Conservation (phyloP, 805 yeast species). For the Candida parachauliodes region DNA sequence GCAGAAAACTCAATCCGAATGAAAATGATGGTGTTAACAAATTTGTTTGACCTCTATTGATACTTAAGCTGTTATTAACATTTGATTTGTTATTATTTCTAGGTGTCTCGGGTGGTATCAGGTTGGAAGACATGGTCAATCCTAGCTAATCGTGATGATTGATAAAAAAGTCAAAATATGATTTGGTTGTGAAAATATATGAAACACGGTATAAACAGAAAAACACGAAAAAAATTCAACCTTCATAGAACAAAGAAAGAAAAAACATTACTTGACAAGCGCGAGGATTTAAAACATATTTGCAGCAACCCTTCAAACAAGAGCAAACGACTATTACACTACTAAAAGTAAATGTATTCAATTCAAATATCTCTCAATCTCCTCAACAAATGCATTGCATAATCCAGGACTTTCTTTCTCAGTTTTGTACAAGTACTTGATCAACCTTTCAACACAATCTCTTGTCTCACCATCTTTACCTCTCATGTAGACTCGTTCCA, state of each 20-base stretch:
- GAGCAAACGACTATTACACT: no score
- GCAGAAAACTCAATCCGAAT: slow-evolving; percentile 40
- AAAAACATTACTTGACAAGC: slow-evolving; percentile 4
- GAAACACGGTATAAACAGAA: slow-evolving; percentile 1
- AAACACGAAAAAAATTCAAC: background rate
- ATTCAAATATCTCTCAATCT: slow-evolving; percentile 28
- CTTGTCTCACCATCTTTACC: slow-evolving; percentile 51
- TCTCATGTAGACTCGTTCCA: slow-evolving; percentile 47
- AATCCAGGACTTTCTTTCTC: slow-evolving; percentile 62
- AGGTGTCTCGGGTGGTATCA: slow-evolving; percentile 12
- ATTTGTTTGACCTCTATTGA: slow-evolving; percentile 1
- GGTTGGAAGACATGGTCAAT: slow-evolving; percentile 1
- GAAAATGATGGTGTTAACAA: slow-evolving; percentile 31
- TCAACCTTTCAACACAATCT: slow-evolving; percentile 41
- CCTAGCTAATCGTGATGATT: no score
- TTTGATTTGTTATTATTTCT: slow-evolving; percentile 4
- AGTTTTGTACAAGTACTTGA: slow-evolving; percentile 35
- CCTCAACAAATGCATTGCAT: slow-evolving; percentile 64
- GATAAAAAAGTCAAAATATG: background rate
- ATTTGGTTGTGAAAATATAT: background rate
- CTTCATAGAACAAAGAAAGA: background rate
- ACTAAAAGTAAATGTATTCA: slow-evolving; percentile 3
- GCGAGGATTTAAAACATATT: no score
- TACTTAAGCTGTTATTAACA: background rate
- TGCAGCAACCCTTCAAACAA: no score